Conservation (phyloP, 2,329 filamentous ascomycete genomes). For the Pseudogymnoascus sp. region DNA sequence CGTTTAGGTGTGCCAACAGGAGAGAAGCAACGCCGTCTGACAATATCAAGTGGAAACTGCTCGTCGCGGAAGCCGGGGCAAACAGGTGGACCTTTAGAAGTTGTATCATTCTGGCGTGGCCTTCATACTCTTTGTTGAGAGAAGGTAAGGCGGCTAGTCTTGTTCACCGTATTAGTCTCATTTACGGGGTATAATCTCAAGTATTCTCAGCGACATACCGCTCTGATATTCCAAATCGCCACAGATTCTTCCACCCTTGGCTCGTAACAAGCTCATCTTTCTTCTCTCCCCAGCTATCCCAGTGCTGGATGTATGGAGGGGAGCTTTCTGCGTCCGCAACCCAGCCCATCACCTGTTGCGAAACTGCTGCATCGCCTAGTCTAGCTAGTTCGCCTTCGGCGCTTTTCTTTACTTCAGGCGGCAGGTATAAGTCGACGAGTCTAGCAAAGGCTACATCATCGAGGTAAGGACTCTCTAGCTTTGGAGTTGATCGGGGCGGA, state of each 20-base stretch:
- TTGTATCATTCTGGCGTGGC: too few species aligned
- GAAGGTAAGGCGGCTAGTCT: constrained; percentile 24
- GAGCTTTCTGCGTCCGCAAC: constrained; percentile 56
- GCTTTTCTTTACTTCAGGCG: too few species aligned
- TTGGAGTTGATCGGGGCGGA: too few species aligned
- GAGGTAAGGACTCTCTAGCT: too few species aligned
- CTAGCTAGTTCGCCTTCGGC: too few species aligned
- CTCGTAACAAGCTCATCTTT: constrained; percentile 51
- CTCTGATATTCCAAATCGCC: constrained; percentile 48
- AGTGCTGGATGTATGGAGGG: constrained; percentile 31
- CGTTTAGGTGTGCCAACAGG: constrained; percentile 19
- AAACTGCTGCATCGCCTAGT: too few species aligned
- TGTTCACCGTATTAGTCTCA: constrained; percentile 50
- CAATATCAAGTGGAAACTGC: constrained; percentile 49
- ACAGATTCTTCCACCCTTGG: constrained; percentile 55
- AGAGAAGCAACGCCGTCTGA: constrained; percentile 50
- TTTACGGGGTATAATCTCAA: constrained; percentile 39
- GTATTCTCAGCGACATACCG: constrained; percentile 46
- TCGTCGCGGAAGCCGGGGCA: constrained; percentile 36
- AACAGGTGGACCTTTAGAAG: background rate
- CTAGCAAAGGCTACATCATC: too few species aligned
- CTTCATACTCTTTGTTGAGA: too few species aligned
- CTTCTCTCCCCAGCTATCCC: constrained; percentile 53
- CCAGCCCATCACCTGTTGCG: constrained; percentile 32
- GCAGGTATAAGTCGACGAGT: too few species aligned